These are phyloP conservation scores for Syzygium malaccense DNA, from an alignment of 441 rosid genomes.

Conservation along the genomic window DNA sequence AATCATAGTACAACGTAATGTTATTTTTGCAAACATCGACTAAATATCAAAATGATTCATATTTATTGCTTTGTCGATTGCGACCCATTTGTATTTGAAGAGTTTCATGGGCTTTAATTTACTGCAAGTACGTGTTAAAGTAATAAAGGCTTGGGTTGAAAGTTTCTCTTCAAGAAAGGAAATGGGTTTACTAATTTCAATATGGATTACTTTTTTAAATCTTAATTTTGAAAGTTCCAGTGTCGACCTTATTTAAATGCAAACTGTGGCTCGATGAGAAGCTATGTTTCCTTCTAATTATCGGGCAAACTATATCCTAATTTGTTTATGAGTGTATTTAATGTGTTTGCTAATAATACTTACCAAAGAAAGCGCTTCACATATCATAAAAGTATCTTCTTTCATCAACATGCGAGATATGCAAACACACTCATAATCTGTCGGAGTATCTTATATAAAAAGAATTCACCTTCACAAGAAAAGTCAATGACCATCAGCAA, in stretches of 20 bases:
- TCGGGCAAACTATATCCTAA: neutral
- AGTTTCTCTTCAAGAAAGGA: neutral
- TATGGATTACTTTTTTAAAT: neutral
- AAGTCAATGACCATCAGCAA: too few species aligned
- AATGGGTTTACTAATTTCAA: neutral
- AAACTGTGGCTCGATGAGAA: neutral
- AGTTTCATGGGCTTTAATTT: neutral
- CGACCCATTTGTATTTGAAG: rapidly evolving
- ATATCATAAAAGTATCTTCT: neutral
- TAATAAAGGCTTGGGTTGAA: too few species aligned
- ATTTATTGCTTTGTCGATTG: too few species aligned
- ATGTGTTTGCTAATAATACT: neutral
- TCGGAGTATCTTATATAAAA: too few species aligned
- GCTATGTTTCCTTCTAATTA: neutral
- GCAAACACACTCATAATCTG: neutral
- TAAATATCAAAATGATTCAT: too few species aligned
- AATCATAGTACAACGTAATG: too few species aligned
- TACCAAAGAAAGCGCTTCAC: neutral
- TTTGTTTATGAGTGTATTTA: neutral
- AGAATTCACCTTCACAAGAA: too few species aligned
- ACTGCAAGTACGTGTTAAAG: neutral
- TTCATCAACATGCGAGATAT: neutral
- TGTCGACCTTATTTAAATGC: neutral
- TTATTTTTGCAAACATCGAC: neutral
- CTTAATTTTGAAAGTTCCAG: neutral